These are phyloP conservation scores for Phytophthora hybrid DNA, from an alignment of 352 stramenopile genomes.

Conservation along the genomic window DNA sequence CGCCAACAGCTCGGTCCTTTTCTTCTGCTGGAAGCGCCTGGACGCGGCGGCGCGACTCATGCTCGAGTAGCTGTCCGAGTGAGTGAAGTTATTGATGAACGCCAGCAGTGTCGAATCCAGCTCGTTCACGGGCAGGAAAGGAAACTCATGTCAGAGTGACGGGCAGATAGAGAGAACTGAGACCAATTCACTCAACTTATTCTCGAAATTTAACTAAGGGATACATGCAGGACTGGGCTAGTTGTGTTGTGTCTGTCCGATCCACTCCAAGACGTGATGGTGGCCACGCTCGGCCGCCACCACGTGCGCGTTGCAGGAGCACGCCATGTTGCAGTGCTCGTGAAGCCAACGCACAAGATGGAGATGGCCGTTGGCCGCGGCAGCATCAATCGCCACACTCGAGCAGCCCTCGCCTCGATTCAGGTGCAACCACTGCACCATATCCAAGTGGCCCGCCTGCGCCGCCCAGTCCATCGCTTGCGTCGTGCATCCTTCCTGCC, in stretches of 20 bases:
- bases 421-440: conserved; percentile 34
- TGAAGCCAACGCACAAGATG: conserved; percentile 31
- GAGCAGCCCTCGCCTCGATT: conserved; percentile 33
- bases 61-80: neutral
- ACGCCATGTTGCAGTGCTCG: conserved; percentile 29
- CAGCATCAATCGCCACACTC: conserved; percentile 29
- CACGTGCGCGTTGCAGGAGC: conserved; percentile 22
- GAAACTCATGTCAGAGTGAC: conserved; percentile 19
- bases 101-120: conserved; percentile 27
- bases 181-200: too few relatives aligned
- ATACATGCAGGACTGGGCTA: conserved; percentile 1
- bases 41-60: conserved; percentile 27
- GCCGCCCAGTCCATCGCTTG: conserved; percentile 42
- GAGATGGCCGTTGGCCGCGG: conserved; percentile 30
- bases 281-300: conserved; percentile 26
- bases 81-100: conserved; percentile 26
- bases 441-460: conserved; percentile 24
- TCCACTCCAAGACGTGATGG: conserved; percentile 35
- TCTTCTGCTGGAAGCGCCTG: conserved; percentile 33
- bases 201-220: too few relatives aligned
- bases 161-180: too few relatives aligned
- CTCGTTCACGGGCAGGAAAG: conserved; percentile 5
- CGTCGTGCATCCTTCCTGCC: conserved; percentile 33
- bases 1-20: conserved; percentile 20
- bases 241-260: conserved; percentile 13